Base-by-base conservation (phyloP, 202 grass and related monocot species). In the Saccharum hybrid region DNA sequence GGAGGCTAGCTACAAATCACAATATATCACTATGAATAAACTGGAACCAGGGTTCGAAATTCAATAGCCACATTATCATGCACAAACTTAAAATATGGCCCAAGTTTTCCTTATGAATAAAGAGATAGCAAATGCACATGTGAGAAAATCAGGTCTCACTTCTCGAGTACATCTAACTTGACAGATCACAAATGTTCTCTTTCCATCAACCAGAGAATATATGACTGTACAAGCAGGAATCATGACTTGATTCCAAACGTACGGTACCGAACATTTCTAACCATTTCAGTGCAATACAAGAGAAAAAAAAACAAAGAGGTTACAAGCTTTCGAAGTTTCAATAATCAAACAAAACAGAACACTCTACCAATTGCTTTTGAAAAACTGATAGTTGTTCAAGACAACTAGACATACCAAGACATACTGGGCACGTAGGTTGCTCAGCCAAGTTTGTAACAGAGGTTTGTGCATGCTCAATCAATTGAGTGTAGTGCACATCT, bases 401-500 rank as follows among this genome's bases (percentile, higher is more conserved):
- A 10, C 30, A 77, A 33, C 15, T 21, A 43, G 76, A 78, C 89
- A 88, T 88, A 96, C 96, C 96, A 82, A 98, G 93, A 80, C 96
- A 98, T 68, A 96, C 93, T 80, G 96, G 93, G 77, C 93, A 96
- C 21, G 69, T 85, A 75, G 94, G 90, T 83, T 91, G 88, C 43
- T 98, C 96, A 68, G 88, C 89, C 63, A 77, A 93, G 61, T 83
- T 94, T 6, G 85, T 68, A 77, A 85, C 76, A 0, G 74, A 91
- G 82, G 83, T 91, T 81, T 89, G 89, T 4, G 86, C 78, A 80
- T 81, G 93, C 79, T 92, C 93, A 39, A 98, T 96, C 78, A 70
- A 89, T 28, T 91, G 81, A 79, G 91, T 98, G 83, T 94, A 91
- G 46, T 98, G 92, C 64, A 98, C 88, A 79, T 94, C 88, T 84